Evolutionary conservation across 2,329 filamentous ascomycete species (phyloP).

Genomic region (Aspergillus sp.): DNA sequence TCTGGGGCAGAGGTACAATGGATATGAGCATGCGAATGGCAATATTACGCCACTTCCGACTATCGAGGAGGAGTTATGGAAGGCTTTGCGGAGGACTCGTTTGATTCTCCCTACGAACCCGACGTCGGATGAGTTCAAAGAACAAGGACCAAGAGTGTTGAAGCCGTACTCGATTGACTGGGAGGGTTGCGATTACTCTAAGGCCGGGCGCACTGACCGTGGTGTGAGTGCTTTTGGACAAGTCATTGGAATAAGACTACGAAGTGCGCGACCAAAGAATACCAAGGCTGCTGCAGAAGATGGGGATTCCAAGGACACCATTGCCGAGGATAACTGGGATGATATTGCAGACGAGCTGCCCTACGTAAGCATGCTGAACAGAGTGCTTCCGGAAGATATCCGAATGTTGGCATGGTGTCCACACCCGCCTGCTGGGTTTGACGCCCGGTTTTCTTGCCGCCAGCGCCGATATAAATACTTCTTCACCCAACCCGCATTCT

Average conservation of each 20-base stretch:
- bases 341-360: conserved; percentile 74
- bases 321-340: conserved; percentile 50
- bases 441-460: conserved; percentile 85
- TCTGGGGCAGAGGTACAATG: conserved; percentile 84
- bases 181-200: conserved; percentile 83
- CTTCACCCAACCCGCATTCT: conserved; percentile 89
- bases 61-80: conserved; percentile 92
- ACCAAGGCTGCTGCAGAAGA: conserved; percentile 7
- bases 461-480: conserved; percentile 94
- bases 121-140: conserved; percentile 31
- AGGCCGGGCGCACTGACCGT: conserved; percentile 87
- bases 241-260: conserved; percentile 76
- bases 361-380: conserved; percentile 80
- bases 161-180: conserved; percentile 59
- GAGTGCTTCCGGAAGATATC: conserved; percentile 83
- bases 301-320: conserved; percentile 23
- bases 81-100: conserved; percentile 74
- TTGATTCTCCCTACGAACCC: conserved; percentile 69
- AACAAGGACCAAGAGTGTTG: conserved; percentile 38
- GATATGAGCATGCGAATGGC: conserved; percentile 79
- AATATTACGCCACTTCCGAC: conserved; percentile 67
- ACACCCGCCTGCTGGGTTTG: conserved; percentile 71
- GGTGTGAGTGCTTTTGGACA: conserved; percentile 97
- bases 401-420: conserved; percentile 91
- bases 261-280: conserved; percentile 66